These are phyloP conservation scores for Verticillium albo-atrum DNA, from an alignment of 2,329 filamentous ascomycete species.

Conservation along the genomic window DNA sequence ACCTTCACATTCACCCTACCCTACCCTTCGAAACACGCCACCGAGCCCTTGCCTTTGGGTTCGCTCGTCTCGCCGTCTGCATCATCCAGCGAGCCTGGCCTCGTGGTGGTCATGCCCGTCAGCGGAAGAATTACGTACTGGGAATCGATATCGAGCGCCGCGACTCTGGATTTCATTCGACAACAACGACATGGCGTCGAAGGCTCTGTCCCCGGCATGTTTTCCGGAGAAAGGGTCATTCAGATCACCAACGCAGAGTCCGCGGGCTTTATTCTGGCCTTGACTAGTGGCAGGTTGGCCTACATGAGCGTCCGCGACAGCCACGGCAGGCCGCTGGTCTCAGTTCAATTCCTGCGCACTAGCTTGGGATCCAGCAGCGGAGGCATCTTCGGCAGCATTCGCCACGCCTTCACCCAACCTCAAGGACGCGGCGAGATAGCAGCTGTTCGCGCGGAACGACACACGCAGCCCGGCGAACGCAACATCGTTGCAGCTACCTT, in stretches of 20 bases:
- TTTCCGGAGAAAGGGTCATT: constrained; percentile 71
- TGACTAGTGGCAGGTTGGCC: constrained; percentile 81
- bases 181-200: constrained; percentile 79
- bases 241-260: constrained; percentile 78
- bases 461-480: constrained; percentile 73
- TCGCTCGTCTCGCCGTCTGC: constrained; percentile 76
- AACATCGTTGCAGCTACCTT: constrained; percentile 76
- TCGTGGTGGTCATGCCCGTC: constrained; percentile 79
- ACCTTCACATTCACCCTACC: constrained; percentile 78
- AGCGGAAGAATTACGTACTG: constrained; percentile 88
- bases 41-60: constrained; percentile 75
- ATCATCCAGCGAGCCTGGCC: constrained; percentile 73
- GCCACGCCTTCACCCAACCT: constrained; percentile 67
- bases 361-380: constrained; percentile 50
- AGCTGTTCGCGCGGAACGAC: constrained; percentile 70
- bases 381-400: constrained; percentile 78
- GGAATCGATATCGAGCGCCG: constrained; percentile 89
- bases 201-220: constrained; percentile 66
- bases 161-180: constrained; percentile 76
- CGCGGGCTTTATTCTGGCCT: constrained; percentile 78
- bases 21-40: constrained; percentile 60
- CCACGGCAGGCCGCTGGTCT: constrained; percentile 79
- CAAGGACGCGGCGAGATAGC: constrained; percentile 72
- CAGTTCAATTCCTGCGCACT: constrained; percentile 69
- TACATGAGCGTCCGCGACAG: constrained; percentile 83